phyloP scores from a whole-genome alignment of 1,284 basidiomycete species.

The Papiliotrema laurentii region DNA sequence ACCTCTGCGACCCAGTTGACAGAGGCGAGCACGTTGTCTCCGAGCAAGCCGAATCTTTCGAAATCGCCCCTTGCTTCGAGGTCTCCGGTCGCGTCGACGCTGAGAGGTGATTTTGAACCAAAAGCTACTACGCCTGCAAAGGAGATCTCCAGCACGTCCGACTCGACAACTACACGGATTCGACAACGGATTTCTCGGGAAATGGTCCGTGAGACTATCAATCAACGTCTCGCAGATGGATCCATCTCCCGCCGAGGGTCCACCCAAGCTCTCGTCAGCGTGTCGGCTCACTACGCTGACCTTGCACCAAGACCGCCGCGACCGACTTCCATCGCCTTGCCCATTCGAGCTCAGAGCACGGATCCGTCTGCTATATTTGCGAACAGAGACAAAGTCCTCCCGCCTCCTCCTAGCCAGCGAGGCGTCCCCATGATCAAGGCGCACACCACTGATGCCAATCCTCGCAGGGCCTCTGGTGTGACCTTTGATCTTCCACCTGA shows the following conservation, averaged over 20 bases:
- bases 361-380: too few relatives aligned
- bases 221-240: constrained; percentile 39
- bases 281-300: background rate
- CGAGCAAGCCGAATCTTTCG: background rate
- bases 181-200: constrained; percentile 47
- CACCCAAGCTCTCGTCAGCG: constrained; percentile 5
- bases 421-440: constrained; percentile 21
- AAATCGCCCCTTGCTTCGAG: constrained; percentile 1
- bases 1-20: too few relatives aligned
- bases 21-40: too few relatives aligned
- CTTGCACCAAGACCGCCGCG: constrained; percentile 2
- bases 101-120: constrained; percentile 3
- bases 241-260: constrained; percentile 18
- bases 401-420: constrained; percentile 1
- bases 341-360: too few relatives aligned
- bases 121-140: background rate
- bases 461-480: constrained; percentile 1
- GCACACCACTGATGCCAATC: constrained; percentile 20
- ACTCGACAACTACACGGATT: constrained; percentile 33
- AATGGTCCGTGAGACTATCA: constrained; percentile 43
- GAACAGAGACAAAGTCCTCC: constrained; percentile 20
- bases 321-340: constrained; percentile 1
- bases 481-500: background rate
- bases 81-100: constrained; percentile 3
- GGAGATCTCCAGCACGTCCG: background rate